Evolutionary conservation across 495 filamentous ascomycete genomes (phyloP), one percentile per base, ranked within the genome.

Genomic region (Penicillium turbatum): DNA sequence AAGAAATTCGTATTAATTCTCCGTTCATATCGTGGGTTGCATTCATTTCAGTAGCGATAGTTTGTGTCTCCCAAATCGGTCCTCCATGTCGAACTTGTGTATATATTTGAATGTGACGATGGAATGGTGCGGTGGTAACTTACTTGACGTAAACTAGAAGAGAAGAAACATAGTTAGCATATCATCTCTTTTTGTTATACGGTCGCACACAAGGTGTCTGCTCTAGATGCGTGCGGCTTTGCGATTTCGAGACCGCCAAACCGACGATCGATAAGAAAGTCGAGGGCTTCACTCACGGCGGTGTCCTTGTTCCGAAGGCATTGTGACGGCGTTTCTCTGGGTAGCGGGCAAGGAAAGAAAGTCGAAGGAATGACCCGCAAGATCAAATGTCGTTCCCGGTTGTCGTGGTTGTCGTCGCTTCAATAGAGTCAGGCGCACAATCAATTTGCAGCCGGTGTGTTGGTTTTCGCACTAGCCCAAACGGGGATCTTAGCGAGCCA

Each of bases 81-180:
- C 53, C 37, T 37, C 35, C 49, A 48, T 54, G 21, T 55, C 51
- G 39, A 59, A 47, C 47, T 59, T 47, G 36, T 49, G 36, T 42
- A 53, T 35, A 53, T 31, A 47, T 53, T 47, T 52, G 57, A 53
- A 50, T 60, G 64, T 54, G 63, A 65, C 51, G 60, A 65, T 53
- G 59, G 44, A 31, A 51, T 24, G 21, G 29, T 41, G 51, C 31
- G 36, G 36, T 63, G 44, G 34, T 44, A 69, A 86, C 87, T 88
- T 79, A 92, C 90, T 95, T 93, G 72, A 95, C 90, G 71, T 93
- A 96, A 77, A 95, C 87, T 93, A 76, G 69, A 56, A 53, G 42
- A 61, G 51, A 56, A 57, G 53, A 56, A 31, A 56, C 2, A 44
- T 55, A 44, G 66, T 76, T 70, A 79, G 72, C 63, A 72, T 16